A percentile compares a stretch with the other conserved stretches of the same genome.
phyloP scores from a whole-genome alignment of 495 filamentous ascomycete species.

The Pseudotulostoma volvatum region DNA sequence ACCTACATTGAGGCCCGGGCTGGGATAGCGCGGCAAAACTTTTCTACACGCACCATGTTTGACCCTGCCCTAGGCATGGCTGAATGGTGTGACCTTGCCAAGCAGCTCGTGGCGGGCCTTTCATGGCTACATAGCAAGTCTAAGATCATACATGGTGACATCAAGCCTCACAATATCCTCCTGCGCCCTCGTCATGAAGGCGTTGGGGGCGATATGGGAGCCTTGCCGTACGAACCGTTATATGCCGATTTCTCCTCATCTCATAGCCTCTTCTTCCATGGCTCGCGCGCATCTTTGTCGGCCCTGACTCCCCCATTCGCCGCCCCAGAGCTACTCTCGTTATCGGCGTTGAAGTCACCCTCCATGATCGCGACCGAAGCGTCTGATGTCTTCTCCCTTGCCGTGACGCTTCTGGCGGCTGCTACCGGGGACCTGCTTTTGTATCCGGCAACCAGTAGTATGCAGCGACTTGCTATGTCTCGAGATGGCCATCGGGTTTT shows the following conservation, averaged over 20 bases:
- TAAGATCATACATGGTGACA: constrained; percentile 37
- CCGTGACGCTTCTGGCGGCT: constrained; percentile 36
- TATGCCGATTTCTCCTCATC: constrained; percentile 48
- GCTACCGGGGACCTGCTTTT: constrained; percentile 36
- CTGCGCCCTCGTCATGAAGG: constrained; percentile 13
- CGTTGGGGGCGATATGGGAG: constrained; percentile 4
- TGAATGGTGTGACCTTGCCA: constrained; percentile 30
- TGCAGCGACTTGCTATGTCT: constrained; percentile 31
- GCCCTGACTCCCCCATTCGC: constrained; percentile 43
- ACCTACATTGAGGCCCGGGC: constrained; percentile 28
- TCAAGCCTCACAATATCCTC: constrained; percentile 41
- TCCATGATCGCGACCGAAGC: constrained; percentile 17
- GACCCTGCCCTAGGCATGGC: constrained; percentile 30
- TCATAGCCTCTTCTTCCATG: constrained; percentile 13
- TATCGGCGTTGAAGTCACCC: constrained; percentile 17
- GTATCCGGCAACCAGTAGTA: constrained; percentile 30
- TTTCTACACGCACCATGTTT: constrained; percentile 33
- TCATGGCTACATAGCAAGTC: constrained; percentile 31
- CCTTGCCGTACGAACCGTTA: constrained; percentile 27
- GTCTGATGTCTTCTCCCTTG: constrained; percentile 40
- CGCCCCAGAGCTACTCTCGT: constrained; percentile 36
- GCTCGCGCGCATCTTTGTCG: constrained; percentile 15
- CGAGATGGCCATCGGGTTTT: constrained; percentile 31
- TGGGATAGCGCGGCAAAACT: constrained; percentile 13
- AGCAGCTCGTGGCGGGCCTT: constrained; percentile 32